phyloP scores from a whole-genome alignment of 208 protist genomes.

The Trichomonas vaginalis region DNA sequence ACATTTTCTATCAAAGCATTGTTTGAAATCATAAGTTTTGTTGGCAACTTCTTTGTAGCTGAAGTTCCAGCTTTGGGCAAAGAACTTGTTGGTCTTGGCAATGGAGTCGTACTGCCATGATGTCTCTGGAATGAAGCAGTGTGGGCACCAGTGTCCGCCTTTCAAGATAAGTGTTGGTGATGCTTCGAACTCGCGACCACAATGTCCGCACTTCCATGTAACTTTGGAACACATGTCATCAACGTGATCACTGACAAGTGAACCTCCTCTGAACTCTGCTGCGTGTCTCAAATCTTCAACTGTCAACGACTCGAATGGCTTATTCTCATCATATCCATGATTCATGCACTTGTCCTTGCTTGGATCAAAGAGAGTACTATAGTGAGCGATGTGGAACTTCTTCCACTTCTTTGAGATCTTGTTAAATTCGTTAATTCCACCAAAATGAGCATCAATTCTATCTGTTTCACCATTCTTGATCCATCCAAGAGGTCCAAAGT shows the following conservation, averaged over 20 bases:
- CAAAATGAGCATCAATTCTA: not conserved
- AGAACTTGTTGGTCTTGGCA: not conserved
- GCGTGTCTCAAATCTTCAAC: not conserved
- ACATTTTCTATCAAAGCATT: not conserved
- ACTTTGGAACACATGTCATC: not conserved
- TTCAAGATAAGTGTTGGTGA: not conserved
- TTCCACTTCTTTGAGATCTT: not conserved
- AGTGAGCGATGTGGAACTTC: not conserved
- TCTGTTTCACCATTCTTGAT: not conserved
- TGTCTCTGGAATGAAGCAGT: no score
- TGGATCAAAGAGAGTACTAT: no score
- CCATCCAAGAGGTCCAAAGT: not conserved
- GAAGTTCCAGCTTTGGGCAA: not conserved
- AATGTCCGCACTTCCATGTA: not conserved
- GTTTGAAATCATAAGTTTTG: not conserved
- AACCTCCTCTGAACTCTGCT: not conserved
- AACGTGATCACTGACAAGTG: no score
- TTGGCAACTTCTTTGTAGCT: not conserved
- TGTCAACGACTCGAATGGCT: not conserved
- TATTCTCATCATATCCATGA: not conserved
- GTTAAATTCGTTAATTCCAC: not conserved
- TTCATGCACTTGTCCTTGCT: not conserved
- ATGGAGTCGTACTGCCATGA: no score
- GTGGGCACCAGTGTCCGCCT: constrained; percentile 4
- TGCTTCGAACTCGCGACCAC: not conserved